Evolutionary conservation across 768 basidiomycete genomes (phyloP), one percentile per base, ranked within the genome.

Genomic region (Suillus fuscotomentosus): DNA sequence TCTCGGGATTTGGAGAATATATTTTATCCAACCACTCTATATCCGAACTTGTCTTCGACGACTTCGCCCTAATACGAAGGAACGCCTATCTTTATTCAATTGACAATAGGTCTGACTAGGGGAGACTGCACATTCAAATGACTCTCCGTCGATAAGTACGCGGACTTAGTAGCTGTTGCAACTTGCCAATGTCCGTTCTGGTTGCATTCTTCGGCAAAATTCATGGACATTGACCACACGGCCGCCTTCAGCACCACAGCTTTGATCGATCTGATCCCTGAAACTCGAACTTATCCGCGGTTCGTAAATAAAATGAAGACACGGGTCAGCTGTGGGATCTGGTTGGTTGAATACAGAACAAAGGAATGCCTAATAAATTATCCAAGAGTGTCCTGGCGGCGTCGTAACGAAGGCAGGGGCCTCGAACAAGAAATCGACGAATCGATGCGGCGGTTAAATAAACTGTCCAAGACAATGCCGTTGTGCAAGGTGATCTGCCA

Each of bases 351-450:
- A 7, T n/a, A 34, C 53, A 54, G 22, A 48, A 48, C 13, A 45
- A n/a, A 2, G 22, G 11, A 34, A n/a, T 34, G 53, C 20, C 3
- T n/a, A 11, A 36, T n/a, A 96, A 99, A 55, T 84, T 81, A 71
- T 83, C 74, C 77, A 99, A 99, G 0, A 97, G 97, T 86, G 95
- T 95, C 89, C 95, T 95, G 41, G 96, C 95, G 65, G 97, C 97
- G 66, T 98, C 90, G 72, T 91, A 98, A 59, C 88, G 80, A 98
- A 97, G 4, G 92, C 91, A 36, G 94, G 93, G 66, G 95, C 86
- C 79, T 98, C 97, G 86, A 97, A 97, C 64, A 98, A 83, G 69
- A 97, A 80, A 77, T 99, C 94, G 71, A 99, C 94, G 70, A 98
- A 72, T 97, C 95, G 0, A 94, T 97, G 71, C 94, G 93, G 63